Evolutionary conservation across 2,329 filamentous ascomycete species (phyloP).

Genomic region (Sphaerulina vaccinii): DNA sequence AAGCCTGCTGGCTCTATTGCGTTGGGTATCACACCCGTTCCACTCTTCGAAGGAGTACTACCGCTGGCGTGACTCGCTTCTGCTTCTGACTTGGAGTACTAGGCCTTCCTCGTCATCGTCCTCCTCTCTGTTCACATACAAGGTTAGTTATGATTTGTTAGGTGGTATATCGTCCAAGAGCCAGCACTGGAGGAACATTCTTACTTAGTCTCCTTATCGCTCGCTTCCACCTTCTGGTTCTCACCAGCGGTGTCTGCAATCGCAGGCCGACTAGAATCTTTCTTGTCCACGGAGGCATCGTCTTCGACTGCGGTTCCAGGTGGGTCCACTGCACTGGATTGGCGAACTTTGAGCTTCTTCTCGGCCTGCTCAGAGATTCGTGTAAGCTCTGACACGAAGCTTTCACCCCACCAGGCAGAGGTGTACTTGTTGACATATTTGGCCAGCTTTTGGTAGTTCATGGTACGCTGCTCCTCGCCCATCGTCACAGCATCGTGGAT

Average conservation of each 20-base stretch:
- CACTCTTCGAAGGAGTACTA: not conserved
- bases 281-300: constrained; percentile 7
- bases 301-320: constrained; percentile 12
- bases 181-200: constrained; percentile 16
- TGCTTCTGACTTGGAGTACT: constrained; percentile 21
- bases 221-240: constrained; percentile 18
- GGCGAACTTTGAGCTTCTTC: constrained; percentile 47
- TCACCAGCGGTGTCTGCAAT: constrained; percentile 20
- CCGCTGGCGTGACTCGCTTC: constrained; percentile 13
- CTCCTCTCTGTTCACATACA: constrained; percentile 17
- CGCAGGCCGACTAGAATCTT: constrained; percentile 21
- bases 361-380: constrained; percentile 56
- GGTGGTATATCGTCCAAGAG: not conserved
- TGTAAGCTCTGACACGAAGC: constrained; percentile 80
- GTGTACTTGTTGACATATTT: constrained; percentile 98
- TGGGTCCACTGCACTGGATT: constrained; percentile 23
- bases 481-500: constrained; percentile 97
- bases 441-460: constrained; percentile 88
- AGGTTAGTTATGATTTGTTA: constrained; percentile 23
- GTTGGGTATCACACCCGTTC: no score
- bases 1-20: not conserved
- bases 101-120: constrained; percentile 27
- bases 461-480: constrained; percentile 79
- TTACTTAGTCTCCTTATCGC: constrained; percentile 25
- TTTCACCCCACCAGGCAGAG: constrained; percentile 91